These are phyloP conservation scores for Ajuga reptans DNA, from an alignment of 305 asterid species.

Conservation along the genomic window DNA sequence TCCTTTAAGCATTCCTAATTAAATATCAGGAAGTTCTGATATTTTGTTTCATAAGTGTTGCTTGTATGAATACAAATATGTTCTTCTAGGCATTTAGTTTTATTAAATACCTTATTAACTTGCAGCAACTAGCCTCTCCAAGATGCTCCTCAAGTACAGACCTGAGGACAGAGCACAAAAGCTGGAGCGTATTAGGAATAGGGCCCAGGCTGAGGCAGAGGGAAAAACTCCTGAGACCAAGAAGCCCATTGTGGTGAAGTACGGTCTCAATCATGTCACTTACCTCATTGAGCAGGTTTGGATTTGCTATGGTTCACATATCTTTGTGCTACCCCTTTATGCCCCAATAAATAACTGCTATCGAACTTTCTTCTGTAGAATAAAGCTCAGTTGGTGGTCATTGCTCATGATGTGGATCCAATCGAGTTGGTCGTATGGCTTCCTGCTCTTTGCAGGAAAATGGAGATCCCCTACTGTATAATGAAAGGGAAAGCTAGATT, in stretches of 20 bases:
- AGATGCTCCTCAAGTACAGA: conserved; percentile 74
- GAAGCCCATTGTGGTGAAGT: conserved; percentile 84
- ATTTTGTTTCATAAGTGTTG: neutral
- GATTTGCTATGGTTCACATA: neutral
- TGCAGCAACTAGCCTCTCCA: conserved; percentile 66
- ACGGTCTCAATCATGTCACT: conserved; percentile 82
- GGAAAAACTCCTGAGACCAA: conserved; percentile 51
- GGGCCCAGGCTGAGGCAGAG: conserved; percentile 77
- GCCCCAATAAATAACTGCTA: neutral
- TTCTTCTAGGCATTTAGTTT: neutral
- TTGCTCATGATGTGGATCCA: conserved; percentile 92
- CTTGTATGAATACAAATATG: neutral
- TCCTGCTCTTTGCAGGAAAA: conserved; percentile 80
- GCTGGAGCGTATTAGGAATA: conserved; percentile 60
- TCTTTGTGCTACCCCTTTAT: neutral
- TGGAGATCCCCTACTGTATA: conserved; percentile 92
- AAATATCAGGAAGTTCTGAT: neutral
- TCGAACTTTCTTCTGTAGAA: conserved; percentile 35
- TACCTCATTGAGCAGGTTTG: conserved; percentile 81
- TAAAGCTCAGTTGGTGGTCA: conserved; percentile 86
- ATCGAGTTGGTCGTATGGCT: conserved; percentile 94
- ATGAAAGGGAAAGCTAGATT: conserved; percentile 82
- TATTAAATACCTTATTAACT: neutral
- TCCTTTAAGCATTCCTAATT: neutral
- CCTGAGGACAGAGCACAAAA: conserved; percentile 81